Evolutionary conservation across 148 eudicot genomes (phyloP).

Genomic region (Rhododendron ovatum): DNA sequence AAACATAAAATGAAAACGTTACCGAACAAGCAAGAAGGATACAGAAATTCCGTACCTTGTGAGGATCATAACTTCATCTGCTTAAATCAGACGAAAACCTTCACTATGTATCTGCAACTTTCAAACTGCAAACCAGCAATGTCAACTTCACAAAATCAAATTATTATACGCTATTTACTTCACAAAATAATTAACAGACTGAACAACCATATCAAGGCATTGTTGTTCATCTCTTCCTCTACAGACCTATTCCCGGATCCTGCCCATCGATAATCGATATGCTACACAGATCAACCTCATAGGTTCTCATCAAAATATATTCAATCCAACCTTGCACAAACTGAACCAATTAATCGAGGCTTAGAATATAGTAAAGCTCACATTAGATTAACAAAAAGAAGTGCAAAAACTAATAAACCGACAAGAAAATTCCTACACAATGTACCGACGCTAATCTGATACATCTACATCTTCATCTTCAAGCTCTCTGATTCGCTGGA

Average conservation of each 20-base stretch:
- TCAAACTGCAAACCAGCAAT: background rate
- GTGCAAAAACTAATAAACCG: background rate
- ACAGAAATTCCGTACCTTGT: background rate
- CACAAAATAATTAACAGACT: background rate
- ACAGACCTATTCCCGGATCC: background rate
- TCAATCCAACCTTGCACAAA: background rate
- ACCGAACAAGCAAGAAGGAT: background rate
- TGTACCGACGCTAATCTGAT: slow-evolving; percentile 7
- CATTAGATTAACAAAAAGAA: background rate
- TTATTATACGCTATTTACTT: background rate
- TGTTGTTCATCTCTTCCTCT: background rate
- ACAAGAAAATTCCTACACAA: background rate
- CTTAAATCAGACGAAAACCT: background rate
- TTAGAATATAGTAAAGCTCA: background rate
- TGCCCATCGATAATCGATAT: background rate
- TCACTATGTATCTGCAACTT: background rate
- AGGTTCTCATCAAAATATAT: background rate
- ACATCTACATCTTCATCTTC: slow-evolving; percentile 13
- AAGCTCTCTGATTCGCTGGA: slow-evolving; percentile 19
- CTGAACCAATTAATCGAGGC: background rate
- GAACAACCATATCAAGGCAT: background rate
- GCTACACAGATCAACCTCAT: background rate
- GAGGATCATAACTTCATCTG: background rate
- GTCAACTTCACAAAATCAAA: background rate
- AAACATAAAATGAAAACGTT: background rate